Evolutionary conservation across 1,139 yeast species (phyloP).

Genomic region (Magnusiomyces sp.): DNA sequence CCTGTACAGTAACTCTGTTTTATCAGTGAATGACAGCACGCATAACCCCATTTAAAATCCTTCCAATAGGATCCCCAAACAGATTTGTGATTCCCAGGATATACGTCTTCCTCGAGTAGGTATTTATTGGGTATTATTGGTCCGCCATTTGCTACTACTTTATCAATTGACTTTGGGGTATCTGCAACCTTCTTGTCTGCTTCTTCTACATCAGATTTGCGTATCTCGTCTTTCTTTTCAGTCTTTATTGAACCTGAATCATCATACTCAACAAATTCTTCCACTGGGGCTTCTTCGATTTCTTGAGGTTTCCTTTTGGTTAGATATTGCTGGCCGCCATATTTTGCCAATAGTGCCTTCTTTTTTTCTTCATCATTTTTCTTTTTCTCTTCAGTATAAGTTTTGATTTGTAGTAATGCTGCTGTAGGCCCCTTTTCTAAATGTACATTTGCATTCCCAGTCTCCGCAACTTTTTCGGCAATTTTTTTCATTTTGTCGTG

Average conservation of each 20-base stretch:
- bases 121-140: too few species aligned
- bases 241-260: slow-evolving; percentile 19
- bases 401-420: slow-evolving; percentile 33
- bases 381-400: slow-evolving; percentile 36
- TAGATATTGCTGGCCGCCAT: slow-evolving; percentile 32
- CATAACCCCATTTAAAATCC: slow-evolving; percentile 44
- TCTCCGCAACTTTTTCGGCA: slow-evolving; percentile 43
- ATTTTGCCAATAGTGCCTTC: slow-evolving; percentile 34
- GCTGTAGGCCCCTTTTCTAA: slow-evolving; percentile 57
- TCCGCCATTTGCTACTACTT: slow-evolving; percentile 2
- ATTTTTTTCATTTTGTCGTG: slow-evolving; percentile 38
- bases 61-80: slow-evolving; percentile 44
- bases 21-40: slow-evolving; percentile 38
- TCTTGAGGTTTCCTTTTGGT: slow-evolving; percentile 23
- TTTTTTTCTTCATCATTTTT: slow-evolving; percentile 31
- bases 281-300: slow-evolving; percentile 19
- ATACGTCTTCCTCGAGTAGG: slow-evolving; percentile 38
- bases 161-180: neutral
- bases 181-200: slow-evolving; percentile 11
- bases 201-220: slow-evolving; percentile 7
- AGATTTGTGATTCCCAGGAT: slow-evolving; percentile 35
- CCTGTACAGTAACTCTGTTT: slow-evolving; percentile 32
- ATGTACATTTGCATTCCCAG: slow-evolving; percentile 38
- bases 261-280: slow-evolving; percentile 22
- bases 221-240: slow-evolving; percentile 3